These are phyloP conservation scores for Plantago ovata DNA, from an alignment of 257 asterid species.

Conservation along the genomic window DNA sequence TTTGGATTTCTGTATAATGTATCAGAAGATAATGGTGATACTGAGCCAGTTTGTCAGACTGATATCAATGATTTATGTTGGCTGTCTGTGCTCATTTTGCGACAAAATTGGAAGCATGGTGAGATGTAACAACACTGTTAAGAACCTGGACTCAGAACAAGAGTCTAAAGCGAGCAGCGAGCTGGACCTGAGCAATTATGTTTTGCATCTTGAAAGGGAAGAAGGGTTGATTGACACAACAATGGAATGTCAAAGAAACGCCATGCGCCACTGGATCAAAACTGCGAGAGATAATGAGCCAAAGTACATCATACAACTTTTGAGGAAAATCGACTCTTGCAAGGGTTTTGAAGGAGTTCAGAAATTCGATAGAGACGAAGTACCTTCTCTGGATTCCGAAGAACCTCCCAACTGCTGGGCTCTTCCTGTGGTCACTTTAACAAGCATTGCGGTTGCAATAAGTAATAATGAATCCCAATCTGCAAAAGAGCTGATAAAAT, in stretches of 20 bases:
- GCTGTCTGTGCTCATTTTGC: slow-evolving; percentile 24
- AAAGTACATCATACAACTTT: slow-evolving; percentile 34
- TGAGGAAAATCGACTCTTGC: slow-evolving; percentile 41
- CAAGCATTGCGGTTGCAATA: slow-evolving; percentile 72
- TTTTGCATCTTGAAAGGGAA: slow-evolving; percentile 79
- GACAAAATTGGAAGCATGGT: slow-evolving; percentile 29
- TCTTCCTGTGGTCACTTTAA: slow-evolving; percentile 74
- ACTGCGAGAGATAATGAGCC: slow-evolving; percentile 66
- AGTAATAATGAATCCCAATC: slow-evolving; percentile 24
- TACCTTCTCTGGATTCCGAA: slow-evolving; percentile 48
- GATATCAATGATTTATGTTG: slow-evolving; percentile 38
- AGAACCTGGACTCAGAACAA: slow-evolving; percentile 26
- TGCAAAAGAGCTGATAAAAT: slow-evolving; percentile 35
- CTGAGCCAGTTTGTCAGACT: slow-evolving; percentile 54
- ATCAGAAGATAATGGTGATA: slow-evolving; percentile 51
- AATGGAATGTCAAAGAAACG: slow-evolving; percentile 46
- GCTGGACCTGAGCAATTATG: slow-evolving; percentile 49
- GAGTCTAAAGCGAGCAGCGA: slow-evolving; percentile 26
- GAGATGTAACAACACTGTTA: slow-evolving; percentile 18
- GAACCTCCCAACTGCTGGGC: slow-evolving; percentile 87
- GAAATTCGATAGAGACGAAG: slow-evolving; percentile 45
- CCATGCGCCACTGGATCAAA: slow-evolving; percentile 49
- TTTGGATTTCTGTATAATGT: slow-evolving; percentile 39
- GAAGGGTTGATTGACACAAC: slow-evolving; percentile 56
- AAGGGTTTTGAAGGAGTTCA: slow-evolving; percentile 53